Evolutionary conservation across 495 filamentous ascomycete genomes (phyloP).

Genomic region (Eremomyces bilateralis): DNA sequence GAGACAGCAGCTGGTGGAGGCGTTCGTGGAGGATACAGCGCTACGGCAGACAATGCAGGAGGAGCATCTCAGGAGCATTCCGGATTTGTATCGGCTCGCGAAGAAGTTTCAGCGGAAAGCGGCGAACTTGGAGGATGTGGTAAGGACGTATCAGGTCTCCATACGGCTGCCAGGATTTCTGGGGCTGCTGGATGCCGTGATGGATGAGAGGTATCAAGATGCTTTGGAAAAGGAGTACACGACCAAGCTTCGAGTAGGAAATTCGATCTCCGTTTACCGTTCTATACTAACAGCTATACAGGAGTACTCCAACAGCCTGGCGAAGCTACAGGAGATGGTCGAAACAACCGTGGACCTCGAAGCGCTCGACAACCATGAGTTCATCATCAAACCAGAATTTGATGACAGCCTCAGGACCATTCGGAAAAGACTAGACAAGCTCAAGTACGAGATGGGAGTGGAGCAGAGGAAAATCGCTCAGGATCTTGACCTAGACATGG

Average conservation of each 20-base stretch:
- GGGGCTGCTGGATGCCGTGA: slow-evolving; percentile 69
- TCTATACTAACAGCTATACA: slow-evolving; percentile 9
- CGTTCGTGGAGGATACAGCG: slow-evolving; percentile 84
- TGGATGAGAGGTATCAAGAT: slow-evolving; percentile 85
- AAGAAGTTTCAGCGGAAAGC: slow-evolving; percentile 85
- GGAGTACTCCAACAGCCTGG: slow-evolving; percentile 54
- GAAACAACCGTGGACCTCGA: slow-evolving; percentile 95
- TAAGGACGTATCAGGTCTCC: slow-evolving; percentile 81
- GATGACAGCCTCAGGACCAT: slow-evolving; percentile 77
- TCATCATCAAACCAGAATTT: slow-evolving; percentile 96
- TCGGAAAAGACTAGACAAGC: slow-evolving; percentile 70
- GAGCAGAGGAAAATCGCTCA: slow-evolving; percentile 58
- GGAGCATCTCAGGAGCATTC: slow-evolving; percentile 81
- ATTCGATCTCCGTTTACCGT: not conserved
- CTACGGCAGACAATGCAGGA: slow-evolving; percentile 95
- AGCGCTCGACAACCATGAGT: slow-evolving; percentile 91
- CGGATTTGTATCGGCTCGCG: slow-evolving; percentile 79
- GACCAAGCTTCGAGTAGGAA: slow-evolving; percentile 34
- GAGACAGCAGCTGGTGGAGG: slow-evolving; percentile 84
- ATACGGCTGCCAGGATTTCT: slow-evolving; percentile 84
- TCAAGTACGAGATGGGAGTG: slow-evolving; percentile 58
- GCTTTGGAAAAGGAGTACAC: slow-evolving; percentile 79
- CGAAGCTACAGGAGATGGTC: slow-evolving; percentile 89
- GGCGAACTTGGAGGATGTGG: slow-evolving; percentile 87
- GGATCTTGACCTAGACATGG: slow-evolving; percentile 79